Evolutionary conservation across 495 filamentous ascomycete species (phyloP).

Genomic region (Penicillium dipodomyicola): DNA sequence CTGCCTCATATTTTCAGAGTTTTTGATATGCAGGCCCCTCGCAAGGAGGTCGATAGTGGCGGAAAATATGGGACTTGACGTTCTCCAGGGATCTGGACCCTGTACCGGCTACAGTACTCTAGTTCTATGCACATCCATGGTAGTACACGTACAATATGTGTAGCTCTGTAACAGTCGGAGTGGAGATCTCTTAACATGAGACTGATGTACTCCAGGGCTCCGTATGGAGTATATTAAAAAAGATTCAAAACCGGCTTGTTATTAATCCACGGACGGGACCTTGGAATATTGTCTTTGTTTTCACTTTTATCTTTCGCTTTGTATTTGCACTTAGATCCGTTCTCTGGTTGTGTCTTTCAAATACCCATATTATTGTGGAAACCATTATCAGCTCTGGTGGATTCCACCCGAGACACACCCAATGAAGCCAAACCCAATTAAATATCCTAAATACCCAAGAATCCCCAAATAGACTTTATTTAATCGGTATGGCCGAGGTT

Average conservation of each 20-base stretch:
- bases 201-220: background rate
- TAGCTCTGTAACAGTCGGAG: background rate
- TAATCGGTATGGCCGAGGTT: slow-evolving; percentile 7
- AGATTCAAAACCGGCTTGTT: background rate
- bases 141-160: background rate
- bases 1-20: background rate
- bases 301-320: background rate
- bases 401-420: slow-evolving; percentile 9
- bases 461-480: background rate
- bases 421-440: slow-evolving; percentile 4
- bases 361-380: background rate
- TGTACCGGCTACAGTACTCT: background rate
- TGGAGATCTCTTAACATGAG: slow-evolving; percentile 1
- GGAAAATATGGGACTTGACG: background rate
- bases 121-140: background rate
- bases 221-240: background rate
- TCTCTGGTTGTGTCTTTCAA: too few relatives aligned
- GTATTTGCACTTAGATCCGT: too few relatives aligned
- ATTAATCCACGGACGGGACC: too few relatives aligned
- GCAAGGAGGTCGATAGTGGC: slow-evolving; percentile 2
- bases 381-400: slow-evolving; percentile 4
- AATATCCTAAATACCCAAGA: background rate
- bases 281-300: background rate
- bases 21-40: slow-evolving; percentile 5
- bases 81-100: background rate